Evolutionary conservation across 1,284 basidiomycete genomes (phyloP).

Genomic region (Rhodotorula sp.): DNA sequence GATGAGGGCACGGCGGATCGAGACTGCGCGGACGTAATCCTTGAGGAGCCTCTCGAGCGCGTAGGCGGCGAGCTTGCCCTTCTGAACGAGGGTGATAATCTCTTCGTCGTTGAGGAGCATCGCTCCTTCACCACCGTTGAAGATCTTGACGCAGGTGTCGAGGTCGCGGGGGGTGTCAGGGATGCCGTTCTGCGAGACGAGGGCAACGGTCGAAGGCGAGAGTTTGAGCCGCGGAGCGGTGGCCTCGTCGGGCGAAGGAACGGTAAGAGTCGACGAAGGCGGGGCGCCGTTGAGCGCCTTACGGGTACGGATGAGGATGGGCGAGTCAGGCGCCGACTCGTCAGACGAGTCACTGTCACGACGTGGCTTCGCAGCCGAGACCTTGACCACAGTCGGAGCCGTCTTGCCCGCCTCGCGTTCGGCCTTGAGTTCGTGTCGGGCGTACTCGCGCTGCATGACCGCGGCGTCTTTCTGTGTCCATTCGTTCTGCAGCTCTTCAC

Average conservation of each 20-base stretch:
- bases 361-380: conserved; percentile 11
- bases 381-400: conserved; percentile 30
- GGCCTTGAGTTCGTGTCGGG: conserved; percentile 29
- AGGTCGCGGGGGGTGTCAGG: conserved; percentile 48
- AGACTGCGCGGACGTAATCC: conserved; percentile 81
- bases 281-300: conserved; percentile 13
- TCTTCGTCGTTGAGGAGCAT: conserved; percentile 83
- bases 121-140: conserved; percentile 66
- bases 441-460: conserved; percentile 43
- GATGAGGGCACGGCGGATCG: conserved; percentile 81
- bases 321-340: conserved; percentile 42
- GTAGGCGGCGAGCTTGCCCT: conserved; percentile 90
- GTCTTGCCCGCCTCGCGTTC: conserved; percentile 32
- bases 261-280: conserved; percentile 5
- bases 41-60: conserved; percentile 90
- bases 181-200: conserved; percentile 34
- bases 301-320: conserved; percentile 40
- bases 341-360: conserved; percentile 34
- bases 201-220: conserved; percentile 52
- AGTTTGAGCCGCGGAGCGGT: conserved; percentile 27
- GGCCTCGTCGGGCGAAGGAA: conserved; percentile 2
- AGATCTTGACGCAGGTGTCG: conserved; percentile 81
- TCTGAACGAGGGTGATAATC: conserved; percentile 81
- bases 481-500: conserved; percentile 39
- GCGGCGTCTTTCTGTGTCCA: conserved; percentile 43